These are phyloP conservation scores for Curvularia verruculosa DNA, from an alignment of 2,329 filamentous ascomycete genomes.

Conservation along the genomic window DNA sequence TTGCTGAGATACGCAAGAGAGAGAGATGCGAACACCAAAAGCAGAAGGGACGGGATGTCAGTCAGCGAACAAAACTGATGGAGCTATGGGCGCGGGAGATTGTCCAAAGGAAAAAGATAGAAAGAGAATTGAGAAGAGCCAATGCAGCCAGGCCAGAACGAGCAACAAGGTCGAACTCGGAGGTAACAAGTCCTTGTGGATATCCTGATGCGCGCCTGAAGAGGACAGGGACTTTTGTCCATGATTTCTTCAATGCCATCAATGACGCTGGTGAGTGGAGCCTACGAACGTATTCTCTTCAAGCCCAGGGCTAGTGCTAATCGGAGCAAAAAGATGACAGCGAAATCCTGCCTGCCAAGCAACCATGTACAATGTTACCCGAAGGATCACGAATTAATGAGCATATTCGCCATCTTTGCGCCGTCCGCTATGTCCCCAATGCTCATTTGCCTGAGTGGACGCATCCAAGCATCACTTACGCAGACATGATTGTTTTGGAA, in stretches of 20 bases:
- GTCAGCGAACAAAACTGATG: slow-evolving; percentile 20
- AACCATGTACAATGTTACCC: not conserved
- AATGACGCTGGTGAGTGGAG: slow-evolving; percentile 9
- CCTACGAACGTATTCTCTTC: not conserved
- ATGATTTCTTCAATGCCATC: slow-evolving; percentile 22
- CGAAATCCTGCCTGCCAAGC: not conserved
- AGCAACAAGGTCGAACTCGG: not conserved
- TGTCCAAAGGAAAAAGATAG: slow-evolving; percentile 12
- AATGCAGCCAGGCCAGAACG: not conserved
- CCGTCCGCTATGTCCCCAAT: slow-evolving; percentile 15
- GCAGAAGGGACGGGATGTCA: slow-evolving; percentile 7
- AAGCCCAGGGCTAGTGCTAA: not conserved
- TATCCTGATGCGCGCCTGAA: not conserved
- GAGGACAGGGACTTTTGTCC: slow-evolving; percentile 11
- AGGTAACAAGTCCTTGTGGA: not conserved
- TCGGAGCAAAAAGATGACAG: not conserved
- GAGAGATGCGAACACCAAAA: slow-evolving; percentile 13
- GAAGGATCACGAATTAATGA: not conserved
- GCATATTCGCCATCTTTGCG: slow-evolving; percentile 15
- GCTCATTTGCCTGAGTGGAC: slow-evolving; percentile 17
- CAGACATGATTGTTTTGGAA: slow-evolving; percentile 21
- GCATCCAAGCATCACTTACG: slow-evolving; percentile 11
- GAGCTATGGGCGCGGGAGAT: slow-evolving; percentile 28
- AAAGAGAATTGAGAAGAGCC: not conserved
- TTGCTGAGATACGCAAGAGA: slow-evolving; percentile 18